Evolutionary conservation across 768 basidiomycete species (phyloP), one percentile per base, ranked within the genome.

Genomic region (Melanogaster broomeanus): DNA sequence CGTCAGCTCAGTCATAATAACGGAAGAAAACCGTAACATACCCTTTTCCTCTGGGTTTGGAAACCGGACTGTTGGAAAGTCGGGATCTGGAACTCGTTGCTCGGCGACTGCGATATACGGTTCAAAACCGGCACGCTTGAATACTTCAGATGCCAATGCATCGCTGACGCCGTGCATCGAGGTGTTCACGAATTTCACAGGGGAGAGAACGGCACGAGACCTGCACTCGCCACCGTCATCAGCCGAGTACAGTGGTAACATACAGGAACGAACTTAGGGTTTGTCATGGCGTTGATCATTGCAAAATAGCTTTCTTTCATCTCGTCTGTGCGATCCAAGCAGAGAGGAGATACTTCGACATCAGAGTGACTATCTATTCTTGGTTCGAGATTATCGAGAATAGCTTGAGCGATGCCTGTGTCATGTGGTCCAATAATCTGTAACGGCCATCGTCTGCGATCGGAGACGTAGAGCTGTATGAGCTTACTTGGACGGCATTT

Each of bases 11-110:
- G 12, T 42, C 27, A 52, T 53, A 25, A 19, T 18, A 52, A 19
- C 6, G 6, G 42, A 22, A 41, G 38, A 21, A 15, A 33, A 12
- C 15, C 25, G 31, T 13, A 10, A 48, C 68, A 49, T 61, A 82
- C 93, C 93, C 69, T 89, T 86, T 66, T 95, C 93, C 67, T 95
- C 93, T 2, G 93, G 93, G 61, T 95, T 95, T 2, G 93, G 93
- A 66, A 90, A 93, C 19, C 70, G 72, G 16, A 94, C 88, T 5
- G 92, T 93, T 4, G 90, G 83, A 61, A 95, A 95, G 25, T 92
- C 82, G 5, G 93, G 90, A 68, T 95, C 87, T 2, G 93, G 89
- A 3, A 72, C 49, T 55, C 79, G 78, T 66, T 95, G 93, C 55
- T 83, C 78, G 45, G 64, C 61, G 11, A 93, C 88, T 2, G 84